Percentiles rank a stretch among this genome's conserved stretches.
These are phyloP conservation scores for Auriscalpium microsporum DNA, from an alignment of 768 basidiomycete species.

Conservation along the genomic window DNA sequence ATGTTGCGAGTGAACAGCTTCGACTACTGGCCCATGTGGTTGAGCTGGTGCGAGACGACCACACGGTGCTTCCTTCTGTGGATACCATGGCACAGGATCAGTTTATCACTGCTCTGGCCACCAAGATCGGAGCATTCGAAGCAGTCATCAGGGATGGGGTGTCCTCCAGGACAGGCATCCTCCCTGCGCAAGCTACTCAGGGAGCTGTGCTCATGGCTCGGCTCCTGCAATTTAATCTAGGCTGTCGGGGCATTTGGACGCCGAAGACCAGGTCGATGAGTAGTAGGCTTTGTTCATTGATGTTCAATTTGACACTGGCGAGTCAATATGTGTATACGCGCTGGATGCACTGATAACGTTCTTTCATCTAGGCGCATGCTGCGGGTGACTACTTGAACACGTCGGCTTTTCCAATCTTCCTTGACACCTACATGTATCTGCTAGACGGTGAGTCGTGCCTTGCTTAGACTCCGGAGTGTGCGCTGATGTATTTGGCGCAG, in stretches of 20 bases:
- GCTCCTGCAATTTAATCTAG: slow-evolving; percentile 64
- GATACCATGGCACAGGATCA: slow-evolving; percentile 49
- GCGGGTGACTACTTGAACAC: slow-evolving; percentile 45
- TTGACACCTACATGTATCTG: slow-evolving; percentile 68
- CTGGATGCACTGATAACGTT: not conserved
- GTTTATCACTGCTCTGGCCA: slow-evolving; percentile 42
- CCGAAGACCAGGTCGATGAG: slow-evolving; percentile 38
- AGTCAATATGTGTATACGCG: not conserved
- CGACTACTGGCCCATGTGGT: slow-evolving; percentile 63
- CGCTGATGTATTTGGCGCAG: slow-evolving; percentile 25
- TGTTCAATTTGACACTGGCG: slow-evolving; percentile 31
- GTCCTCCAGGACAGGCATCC: slow-evolving; percentile 12
- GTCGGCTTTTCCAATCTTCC: slow-evolving; percentile 52
- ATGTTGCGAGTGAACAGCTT: slow-evolving; percentile 51
- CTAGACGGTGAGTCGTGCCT: slow-evolving; percentile 52
- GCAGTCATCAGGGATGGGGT: slow-evolving; percentile 15
- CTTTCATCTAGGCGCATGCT: slow-evolving; percentile 40
- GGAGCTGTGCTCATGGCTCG: slow-evolving; percentile 52
- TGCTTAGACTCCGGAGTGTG: too few relatives aligned
- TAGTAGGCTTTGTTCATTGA: slow-evolving; percentile 28
- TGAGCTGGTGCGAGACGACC: slow-evolving; percentile 48
- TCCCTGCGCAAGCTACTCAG: slow-evolving; percentile 22
- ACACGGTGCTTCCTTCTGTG: slow-evolving; percentile 36
- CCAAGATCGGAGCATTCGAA: slow-evolving; percentile 35
- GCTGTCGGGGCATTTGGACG: slow-evolving; percentile 55